A percentile compares a stretch with the other conserved stretches of the same genome.
phyloP scores from a whole-genome alignment of 306 rosid genomes.

The Corylus americana region DNA sequence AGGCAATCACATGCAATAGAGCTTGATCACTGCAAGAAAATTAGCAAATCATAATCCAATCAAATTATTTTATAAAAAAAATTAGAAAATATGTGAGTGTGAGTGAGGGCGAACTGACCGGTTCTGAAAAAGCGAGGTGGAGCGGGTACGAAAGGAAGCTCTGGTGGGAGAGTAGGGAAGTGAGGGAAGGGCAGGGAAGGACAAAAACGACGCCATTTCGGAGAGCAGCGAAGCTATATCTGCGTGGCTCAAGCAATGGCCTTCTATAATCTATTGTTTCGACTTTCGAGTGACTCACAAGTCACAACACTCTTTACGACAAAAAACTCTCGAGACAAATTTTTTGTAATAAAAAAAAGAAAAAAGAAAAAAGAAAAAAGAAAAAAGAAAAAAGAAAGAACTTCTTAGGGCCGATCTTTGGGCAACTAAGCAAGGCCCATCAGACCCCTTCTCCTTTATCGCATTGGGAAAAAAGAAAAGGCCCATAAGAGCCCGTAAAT shows the following conservation, averaged over 20 bases:
- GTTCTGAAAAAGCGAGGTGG: slow-evolving; percentile 43
- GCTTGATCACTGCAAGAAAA: not conserved
- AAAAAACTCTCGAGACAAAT: too few relatives aligned
- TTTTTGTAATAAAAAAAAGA: too few relatives aligned
- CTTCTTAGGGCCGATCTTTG: too few relatives aligned
- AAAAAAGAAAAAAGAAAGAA: too few relatives aligned
- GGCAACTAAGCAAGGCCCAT: too few relatives aligned
- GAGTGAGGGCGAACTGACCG: slow-evolving; percentile 43
- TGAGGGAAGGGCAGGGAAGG: slow-evolving; percentile 42
- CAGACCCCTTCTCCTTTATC: too few relatives aligned
- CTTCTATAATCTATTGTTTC: not conserved
- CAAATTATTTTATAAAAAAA: not conserved
- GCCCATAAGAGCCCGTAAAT: not conserved
- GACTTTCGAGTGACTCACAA: not conserved
- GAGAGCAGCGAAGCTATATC: not conserved
- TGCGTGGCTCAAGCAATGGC: not conserved
- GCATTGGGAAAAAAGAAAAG: too few relatives aligned
- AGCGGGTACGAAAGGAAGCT: slow-evolving; percentile 38
- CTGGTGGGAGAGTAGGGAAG: slow-evolving; percentile 38
- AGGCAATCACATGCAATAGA: not conserved
- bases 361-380: too few relatives aligned
- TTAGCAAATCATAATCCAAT: not conserved
- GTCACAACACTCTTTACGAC: not conserved
- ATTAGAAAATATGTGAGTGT: too few relatives aligned
- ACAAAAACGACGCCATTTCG: slow-evolving; percentile 65